Evolutionary conservation across 2,329 filamentous ascomycete species (phyloP).

Genomic region (Monilinia vaccinii-corymbosi): DNA sequence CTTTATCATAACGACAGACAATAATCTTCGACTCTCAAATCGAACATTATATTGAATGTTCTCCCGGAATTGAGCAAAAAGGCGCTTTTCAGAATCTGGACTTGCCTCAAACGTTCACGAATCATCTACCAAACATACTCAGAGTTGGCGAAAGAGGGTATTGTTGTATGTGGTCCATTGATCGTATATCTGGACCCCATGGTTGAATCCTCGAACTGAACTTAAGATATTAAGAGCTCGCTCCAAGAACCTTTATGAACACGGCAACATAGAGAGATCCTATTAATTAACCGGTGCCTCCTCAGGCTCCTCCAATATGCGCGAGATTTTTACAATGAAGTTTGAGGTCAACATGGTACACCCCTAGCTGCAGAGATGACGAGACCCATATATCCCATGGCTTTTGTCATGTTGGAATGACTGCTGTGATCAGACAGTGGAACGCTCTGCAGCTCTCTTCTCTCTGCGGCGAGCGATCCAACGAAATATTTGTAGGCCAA

Average conservation of each 20-base stretch:
- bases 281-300: not conserved
- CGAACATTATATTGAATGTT: not conserved
- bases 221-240: not conserved
- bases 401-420: not conserved
- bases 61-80: not conserved
- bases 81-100: not conserved
- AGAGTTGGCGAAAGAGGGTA: not conserved
- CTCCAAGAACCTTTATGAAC: not conserved
- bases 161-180: not conserved
- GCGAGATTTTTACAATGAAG: not conserved
- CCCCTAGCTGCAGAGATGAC: not conserved
- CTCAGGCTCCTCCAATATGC: not conserved
- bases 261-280: not conserved
- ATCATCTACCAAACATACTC: not conserved
- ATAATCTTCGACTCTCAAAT: not conserved
- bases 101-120: no score
- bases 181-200: not conserved
- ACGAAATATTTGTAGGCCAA: conserved; percentile 41
- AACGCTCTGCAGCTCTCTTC: not conserved
- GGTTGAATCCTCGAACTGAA: not conserved
- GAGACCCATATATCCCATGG: not conserved
- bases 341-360: not conserved
- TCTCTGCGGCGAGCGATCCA: conserved; percentile 29
- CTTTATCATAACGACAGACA: not conserved
- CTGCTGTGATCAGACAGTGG: not conserved